Base-by-base conservation (phyloP, 2,329 filamentous ascomycete genomes). In the Aureobasidium sp. region DNA sequence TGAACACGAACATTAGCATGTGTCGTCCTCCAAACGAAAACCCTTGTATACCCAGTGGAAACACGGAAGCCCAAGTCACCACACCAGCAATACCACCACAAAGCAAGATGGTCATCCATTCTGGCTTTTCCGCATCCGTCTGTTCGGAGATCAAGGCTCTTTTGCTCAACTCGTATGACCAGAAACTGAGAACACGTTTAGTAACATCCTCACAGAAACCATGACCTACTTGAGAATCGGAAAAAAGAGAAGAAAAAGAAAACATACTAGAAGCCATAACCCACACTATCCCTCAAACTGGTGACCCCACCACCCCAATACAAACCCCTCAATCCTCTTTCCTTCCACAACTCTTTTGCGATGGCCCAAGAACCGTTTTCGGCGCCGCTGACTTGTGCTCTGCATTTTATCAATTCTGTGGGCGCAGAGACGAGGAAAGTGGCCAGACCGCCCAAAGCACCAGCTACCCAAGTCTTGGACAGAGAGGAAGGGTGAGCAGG, bases 211-310 rank as follows among this genome's bases (percentile, higher is more conserved):
- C 8, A 1, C 19, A 48, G 19, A 9, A 2, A 27, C 14, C 14
- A 14, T 19, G 2, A 27, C 14, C 33, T 19, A 5, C 3, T 44
- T 9, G 24, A 15, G 14, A n/a, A n/a, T n/a, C n/a, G n/a, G n/a
- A n/a, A n/a, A n/a, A 9, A 31, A 12, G 14, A 29, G n/a, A 39
- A 5, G 40, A 40, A 35, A 27, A 52, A 48, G 45, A 52, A 48
- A 60, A 70, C 81, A 69, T 78, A 85, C 82, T 97, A 97, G 74
- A 97, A 97, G 0, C 92, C 93, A 75, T 97, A 97, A n/a, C 93
- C 93, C 61, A 97, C 83, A 62, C 88, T 87, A 74, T 97, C 93
- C 54, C 93, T 82, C 44, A 93, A 71, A 59, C 88, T 90, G 0
- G 93, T 97, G 17, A 97, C 85, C 0, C 77, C 79, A 22, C 93